Evolutionary conservation across 768 basidiomycete genomes (phyloP), one percentile per base, ranked within the genome.

Genomic region (Xanthoconium stramineum): DNA sequence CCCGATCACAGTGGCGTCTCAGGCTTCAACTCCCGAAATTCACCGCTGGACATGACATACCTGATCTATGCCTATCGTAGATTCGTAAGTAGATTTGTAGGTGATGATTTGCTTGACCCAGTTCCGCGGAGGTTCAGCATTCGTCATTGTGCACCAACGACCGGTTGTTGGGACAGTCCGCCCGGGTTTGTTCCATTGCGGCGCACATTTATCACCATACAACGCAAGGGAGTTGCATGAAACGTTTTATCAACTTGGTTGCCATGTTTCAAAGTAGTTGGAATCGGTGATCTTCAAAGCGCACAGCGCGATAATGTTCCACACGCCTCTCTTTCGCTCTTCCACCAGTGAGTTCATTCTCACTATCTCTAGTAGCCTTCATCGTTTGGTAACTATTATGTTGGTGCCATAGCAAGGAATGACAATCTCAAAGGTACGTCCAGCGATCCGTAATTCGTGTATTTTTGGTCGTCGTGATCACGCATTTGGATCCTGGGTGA

Each of bases 401-500:
- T 71, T 2, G 65, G 69, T 20, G 61, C 55, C 24, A 53, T 70
- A 38, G 50, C 39, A 33, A 52, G 33, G 11, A 44, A 44, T 3
- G 60, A 61, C 13, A 51, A 35, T 39, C 60, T 67, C 48, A 65
- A 60, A 42, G 57, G 69, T 71, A 53, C 17, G 67, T 24, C 57
- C 11, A 11, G 14, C 17, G 11, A 12, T 24, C 13, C 7, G 4
- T 35, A 1, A 7, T 20, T 14, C 5, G 6, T 1, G 4, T 7
- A 2, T 37, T 39, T 42, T 40, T 47, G 33, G 20, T n/a, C 5
- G 14, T 32, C 36, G 6, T 38, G 30, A 40, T 28, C 44, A 71
- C 62, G 57, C 29, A 68, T 64, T 15, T 75, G 73, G 74, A 64
- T 76, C 46, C 40, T 76, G 29, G 75, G 75, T 7, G 74, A 73